A percentile compares a stretch with the other conserved stretches of the same genome.
These are phyloP conservation scores for Plectosphaerella plurivora DNA, from an alignment of 2,329 filamentous ascomycete species.

Conservation along the genomic window DNA sequence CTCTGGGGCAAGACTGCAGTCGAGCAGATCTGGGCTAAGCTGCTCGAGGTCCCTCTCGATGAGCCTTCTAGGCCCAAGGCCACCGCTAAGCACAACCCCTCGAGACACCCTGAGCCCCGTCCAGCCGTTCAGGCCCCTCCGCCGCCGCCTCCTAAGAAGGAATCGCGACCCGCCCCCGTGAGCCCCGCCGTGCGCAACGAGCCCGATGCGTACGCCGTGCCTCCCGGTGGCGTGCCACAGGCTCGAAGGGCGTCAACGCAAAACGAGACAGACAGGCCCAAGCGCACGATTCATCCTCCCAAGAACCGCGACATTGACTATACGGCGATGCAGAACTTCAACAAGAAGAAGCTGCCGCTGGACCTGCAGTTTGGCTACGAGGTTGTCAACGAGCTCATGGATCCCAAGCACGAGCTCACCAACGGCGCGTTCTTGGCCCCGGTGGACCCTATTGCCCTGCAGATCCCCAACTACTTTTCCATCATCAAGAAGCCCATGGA, in stretches of 20 bases:
- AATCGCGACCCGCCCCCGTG: slow-evolving; percentile 9
- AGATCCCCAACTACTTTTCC: slow-evolving; percentile 89
- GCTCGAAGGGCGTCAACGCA: slow-evolving; percentile 83
- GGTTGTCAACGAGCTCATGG: slow-evolving; percentile 72
- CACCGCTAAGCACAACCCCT: slow-evolving; percentile 37
- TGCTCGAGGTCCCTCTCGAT: slow-evolving; percentile 37
- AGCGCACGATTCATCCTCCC: slow-evolving; percentile 89
- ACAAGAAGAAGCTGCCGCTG: slow-evolving; percentile 86
- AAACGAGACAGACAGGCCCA: slow-evolving; percentile 73
- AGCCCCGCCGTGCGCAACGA: slow-evolving; percentile 21
- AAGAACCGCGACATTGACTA: slow-evolving; percentile 92
- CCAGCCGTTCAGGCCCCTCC: slow-evolving; percentile 31
- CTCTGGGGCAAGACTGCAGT: slow-evolving; percentile 50
- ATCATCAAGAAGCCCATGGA: slow-evolving; percentile 98
- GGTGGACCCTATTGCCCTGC: slow-evolving; percentile 89
- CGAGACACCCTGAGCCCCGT: slow-evolving; percentile 40
- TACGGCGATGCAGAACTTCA: slow-evolving; percentile 67
- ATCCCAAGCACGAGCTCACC: slow-evolving; percentile 62
- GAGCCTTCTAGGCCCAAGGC: slow-evolving; percentile 58
- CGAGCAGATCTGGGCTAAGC: slow-evolving; percentile 44
- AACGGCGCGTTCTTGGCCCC: slow-evolving; percentile 75
- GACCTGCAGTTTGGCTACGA: slow-evolving; percentile 89
- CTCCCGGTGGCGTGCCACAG: slow-evolving; percentile 71
- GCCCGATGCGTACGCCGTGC: slow-evolving; percentile 62
- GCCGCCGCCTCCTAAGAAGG: slow-evolving; percentile 14